Evolutionary conservation across 2,329 filamentous ascomycete species (phyloP), one percentile per base, ranked within the genome.

Genomic region (Colletotrichum sp.): DNA sequence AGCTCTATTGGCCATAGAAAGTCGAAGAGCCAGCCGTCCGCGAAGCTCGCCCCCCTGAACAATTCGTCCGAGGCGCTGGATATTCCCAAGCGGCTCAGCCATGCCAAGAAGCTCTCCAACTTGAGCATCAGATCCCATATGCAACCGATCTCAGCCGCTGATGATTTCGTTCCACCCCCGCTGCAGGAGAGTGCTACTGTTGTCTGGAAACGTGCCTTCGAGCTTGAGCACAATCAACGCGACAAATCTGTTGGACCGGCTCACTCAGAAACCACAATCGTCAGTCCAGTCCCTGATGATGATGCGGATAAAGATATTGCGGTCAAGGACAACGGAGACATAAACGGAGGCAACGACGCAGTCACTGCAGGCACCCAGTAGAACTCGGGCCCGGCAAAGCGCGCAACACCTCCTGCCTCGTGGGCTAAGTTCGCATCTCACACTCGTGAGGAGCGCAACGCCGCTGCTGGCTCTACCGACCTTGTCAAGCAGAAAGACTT

Each of bases 341-440:
- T 67, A 16, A 15, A 26, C 18, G 28, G 18, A 57, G 15, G 55
- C 55, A 55, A 39, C 24, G 44, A n/a, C 32, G 28, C n/a, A 22
- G n/a, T 22, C 44, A 48, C 44, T 22, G 30, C 15, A 24, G 24
- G 68, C 4, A 52, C 72, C 62, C 36, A 68, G 18, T 68, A 75
- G 70, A 32, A 64, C 8, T 64, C 48, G 63, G 70, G 32, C 26
- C 71, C 67, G 71, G 71, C 68, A 26, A 76, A 72, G 39, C 39
- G 75, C 8, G 70, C 72, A 12, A 68, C 44, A 6, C 81, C 81
- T 32, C 82, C 83, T 6, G 77, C 77, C 16, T 81, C 84, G 9
- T 86, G 85, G 84, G 78, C 84, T 12, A 84, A 72, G 32, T 85
- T 81, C 68, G 80, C 83, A 22, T 84, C 84, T 5, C 79, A 82